Base-by-base conservation (phyloP, 345 rosid genomes). In the Eucalyptus dawsonii region DNA sequence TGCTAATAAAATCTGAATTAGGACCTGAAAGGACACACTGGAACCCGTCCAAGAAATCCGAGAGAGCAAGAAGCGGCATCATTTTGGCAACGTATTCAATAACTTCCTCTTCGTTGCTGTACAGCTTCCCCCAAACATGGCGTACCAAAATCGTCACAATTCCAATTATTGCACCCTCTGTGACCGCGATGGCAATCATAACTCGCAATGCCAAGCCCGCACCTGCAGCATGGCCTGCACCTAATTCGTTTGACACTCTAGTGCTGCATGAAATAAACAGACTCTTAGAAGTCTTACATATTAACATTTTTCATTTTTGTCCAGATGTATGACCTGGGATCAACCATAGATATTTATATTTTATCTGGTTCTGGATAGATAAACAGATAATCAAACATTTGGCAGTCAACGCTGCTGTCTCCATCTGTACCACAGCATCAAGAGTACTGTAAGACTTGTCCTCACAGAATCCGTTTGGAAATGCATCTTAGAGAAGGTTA, bases 221-320 rank as follows among this genome's bases (percentile, higher is more conserved):
- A 3, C 88, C 90, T 87, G 87, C 87, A 2, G 96, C 88, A 24
- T 90, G 88, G 76, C 96, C 95, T 2, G 95, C 95, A 17, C 98
- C 98, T 50, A 96, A 86, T 90, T 96, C 95, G 87, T 96, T 96
- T 15, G 95, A 91, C 21, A 95, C 94, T 87, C 96, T 92, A 62
- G 95, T 95, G 62, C 90, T 89, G 88, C 56, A 80, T 5, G 65
- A n/a, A 60, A 53, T 10, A 50, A 86, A 22, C 21, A 50, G 25
- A 87, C n/a, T 34, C 50, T 87, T 27, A 58, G 42, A 14, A 88
- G 80, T 16, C 14, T 87, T 14, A 27, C 17, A 27, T 21, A 86
- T n/a, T 11, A 53, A 5, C 47, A 51, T 58, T 86, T 53, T 51
- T 8, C 88, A 11, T 13, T 34, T 37, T 72, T 37, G 12, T 51